These are phyloP conservation scores for Ligustrum vulgare DNA, from an alignment of 257 asterid species.

Conservation along the genomic window DNA sequence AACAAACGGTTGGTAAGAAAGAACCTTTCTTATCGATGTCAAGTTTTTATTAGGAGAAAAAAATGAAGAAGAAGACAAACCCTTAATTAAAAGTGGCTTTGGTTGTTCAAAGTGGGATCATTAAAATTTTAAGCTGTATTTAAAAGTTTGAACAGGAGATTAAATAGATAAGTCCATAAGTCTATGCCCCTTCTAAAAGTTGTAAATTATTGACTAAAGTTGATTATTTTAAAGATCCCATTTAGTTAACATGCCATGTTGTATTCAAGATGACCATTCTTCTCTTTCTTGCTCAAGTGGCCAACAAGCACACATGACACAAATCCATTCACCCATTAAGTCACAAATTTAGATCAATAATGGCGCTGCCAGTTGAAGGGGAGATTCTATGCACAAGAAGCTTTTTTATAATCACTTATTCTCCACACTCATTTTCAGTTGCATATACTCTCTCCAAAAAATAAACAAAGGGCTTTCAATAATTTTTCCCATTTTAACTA, in stretches of 20 bases:
- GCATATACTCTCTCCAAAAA: too few species aligned
- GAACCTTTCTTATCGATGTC: slow-evolving; percentile 5
- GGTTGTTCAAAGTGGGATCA: slow-evolving; percentile 3
- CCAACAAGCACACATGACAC: slow-evolving; percentile 62
- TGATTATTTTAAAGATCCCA: slow-evolving; percentile 48
- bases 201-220: slow-evolving; percentile 52
- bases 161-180: slow-evolving; percentile 31
- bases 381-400: slow-evolving; percentile 39
- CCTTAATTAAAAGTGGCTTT: slow-evolving; percentile 20
- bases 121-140: slow-evolving; percentile 20
- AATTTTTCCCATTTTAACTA: too few species aligned
- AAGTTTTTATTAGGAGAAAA: background rate
- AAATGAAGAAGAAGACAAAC: background rate
- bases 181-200: slow-evolving; percentile 26
- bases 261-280: slow-evolving; percentile 40
- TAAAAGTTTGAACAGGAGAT: slow-evolving; percentile 33
- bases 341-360: slow-evolving; percentile 21
- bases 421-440: too few species aligned
- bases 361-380: slow-evolving; percentile 39
- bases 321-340: slow-evolving; percentile 20
- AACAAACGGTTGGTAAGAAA: background rate
- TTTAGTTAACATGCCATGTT: slow-evolving; percentile 45
- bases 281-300: slow-evolving; percentile 49
- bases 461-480: too few species aligned
- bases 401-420: too few species aligned